Evolutionary conservation across 164 flowering plant species (phyloP), one percentile per base, ranked within the genome.

Genomic region (Liquidambar formosana): DNA sequence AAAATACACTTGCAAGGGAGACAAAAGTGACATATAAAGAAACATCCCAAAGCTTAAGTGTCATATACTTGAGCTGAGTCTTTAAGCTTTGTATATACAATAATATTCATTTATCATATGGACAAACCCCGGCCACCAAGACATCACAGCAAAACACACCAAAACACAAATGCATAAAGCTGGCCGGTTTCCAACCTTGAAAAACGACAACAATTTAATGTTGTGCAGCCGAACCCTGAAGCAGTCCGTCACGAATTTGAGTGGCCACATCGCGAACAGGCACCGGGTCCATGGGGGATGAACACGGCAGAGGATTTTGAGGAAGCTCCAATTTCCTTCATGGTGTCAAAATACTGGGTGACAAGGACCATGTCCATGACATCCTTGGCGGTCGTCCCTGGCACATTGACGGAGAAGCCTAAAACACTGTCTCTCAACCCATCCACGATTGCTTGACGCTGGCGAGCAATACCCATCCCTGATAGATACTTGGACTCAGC

Each of bases 211-310:
- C 41, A 33, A 14, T 8, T 21, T 21, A 16, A 48, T 63, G 12
- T 33, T 63, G 27, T 6, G 74, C 38, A 62, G 80, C 23, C 18
- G 77, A 61, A 60, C 38, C 86, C 73, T 89, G 92, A 61, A 88
- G 88, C 47, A 86, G 84, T 0, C 91, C 91, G 63, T 88, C 86
- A 8, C 93, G 85, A 53, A 87, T 87, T 77, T 88, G 93, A 19
- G 80, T 10, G 1, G 93, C 90, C 21, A 88, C 76, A 62, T 90
- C 90, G 16, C 80, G 73, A 57, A 88, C 91, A 48, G 90, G 90
- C 89, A 19, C 90, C 93, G 19, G 96, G 93, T 38, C 92, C 94
- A 52, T 86, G 94, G 1, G 94, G 94, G 53, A 89, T 84, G 67
- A 89, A 89, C 22, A 88, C 91, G 8, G 93, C 78, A n/a, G 93